Base-by-base conservation (phyloP, 345 rosid species). In the Arabis alpina region DNA sequence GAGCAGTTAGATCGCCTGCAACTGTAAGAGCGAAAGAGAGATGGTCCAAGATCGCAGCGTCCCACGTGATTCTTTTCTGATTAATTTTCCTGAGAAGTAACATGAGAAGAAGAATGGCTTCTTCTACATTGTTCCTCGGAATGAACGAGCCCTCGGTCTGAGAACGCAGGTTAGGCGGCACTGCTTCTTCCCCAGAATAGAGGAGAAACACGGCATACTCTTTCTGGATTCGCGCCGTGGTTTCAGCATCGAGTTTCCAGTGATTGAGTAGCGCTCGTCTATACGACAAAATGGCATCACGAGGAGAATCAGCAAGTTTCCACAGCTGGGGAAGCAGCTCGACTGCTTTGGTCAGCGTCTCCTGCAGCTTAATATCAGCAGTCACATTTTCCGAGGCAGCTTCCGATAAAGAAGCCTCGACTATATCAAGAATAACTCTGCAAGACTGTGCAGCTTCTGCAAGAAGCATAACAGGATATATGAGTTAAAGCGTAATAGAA, bases 401-500 rank as follows among this genome's bases (percentile, higher is more conserved):
- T 79, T 85, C 92, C 9, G 88, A 81, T 28, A 83, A 65, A 73
- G 97, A 88, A 81, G 89, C 81, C 74, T 91, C 95, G 2, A 91
- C 83, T 32, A 88, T 80, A 79, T 91, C 97, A 83, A 87, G 85
- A 83, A 91, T 81, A 53, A 83, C 86, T 78, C 80, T 84, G 79
- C 97, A 91, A 72, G 87, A 82, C 77, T 84, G 84, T 55, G 97
- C 97, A 83, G 97, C 95, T 80, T 91, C 97, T 91, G 94, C 87
- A 86, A 64, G 60, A 69, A 56, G 32, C 49, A 49, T 53, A 28
- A 66, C 1, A 3, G 2, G 41, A 62, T 30, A 23, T 8, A 3
- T 16, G 34, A 2, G 16, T 56, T 61, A 27, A 75, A 62, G 19
- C 19, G 19, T 28, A 36, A n/a, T n/a, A 11, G 2, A 10, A 37